A percentile compares a stretch with the other conserved stretches of the same genome.
phyloP scores from a whole-genome alignment of 306 rosid species.

The Luffa acutangula region DNA sequence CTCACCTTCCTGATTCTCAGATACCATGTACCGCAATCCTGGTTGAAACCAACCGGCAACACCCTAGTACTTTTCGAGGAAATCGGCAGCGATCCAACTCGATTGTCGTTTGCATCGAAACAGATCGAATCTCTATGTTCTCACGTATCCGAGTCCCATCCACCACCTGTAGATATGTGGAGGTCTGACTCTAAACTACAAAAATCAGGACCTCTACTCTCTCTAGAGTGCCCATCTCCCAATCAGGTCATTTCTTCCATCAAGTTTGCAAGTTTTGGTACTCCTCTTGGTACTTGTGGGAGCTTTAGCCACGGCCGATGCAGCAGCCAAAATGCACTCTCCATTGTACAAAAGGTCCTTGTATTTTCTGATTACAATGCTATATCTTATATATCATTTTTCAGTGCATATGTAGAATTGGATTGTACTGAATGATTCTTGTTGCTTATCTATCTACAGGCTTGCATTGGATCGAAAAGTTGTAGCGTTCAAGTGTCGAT shows the following conservation, averaged over 20 bases:
- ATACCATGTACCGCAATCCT: constrained; percentile 74
- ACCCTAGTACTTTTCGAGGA: constrained; percentile 78
- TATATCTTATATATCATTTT: background rate
- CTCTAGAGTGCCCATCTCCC: constrained; percentile 66
- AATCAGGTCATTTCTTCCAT: constrained; percentile 67
- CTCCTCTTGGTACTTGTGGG: constrained; percentile 73
- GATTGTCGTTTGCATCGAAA: constrained; percentile 44
- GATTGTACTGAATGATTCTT: background rate
- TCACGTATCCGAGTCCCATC: constrained; percentile 73
- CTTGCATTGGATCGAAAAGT: constrained; percentile 71
- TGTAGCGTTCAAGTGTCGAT: constrained; percentile 56
- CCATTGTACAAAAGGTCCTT: constrained; percentile 59
- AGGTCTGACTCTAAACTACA: constrained; percentile 30
- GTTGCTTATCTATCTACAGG: constrained; percentile 25
- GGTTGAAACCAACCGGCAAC: constrained; percentile 55
- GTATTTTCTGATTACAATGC: background rate
- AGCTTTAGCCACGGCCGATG: constrained; percentile 59
- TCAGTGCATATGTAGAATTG: background rate
- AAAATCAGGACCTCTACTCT: constrained; percentile 36
- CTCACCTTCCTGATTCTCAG: constrained; percentile 32
- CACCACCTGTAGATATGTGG: constrained; percentile 66
- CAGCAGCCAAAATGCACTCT: constrained; percentile 46
- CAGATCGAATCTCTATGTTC: constrained; percentile 62
- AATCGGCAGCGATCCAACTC: constrained; percentile 69
- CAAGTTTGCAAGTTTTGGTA: constrained; percentile 81